A percentile compares a stretch with the other conserved stretches of the same genome.
phyloP scores from a whole-genome alignment of 1,284 basidiomycete species.

The Trametes hirsuta region DNA sequence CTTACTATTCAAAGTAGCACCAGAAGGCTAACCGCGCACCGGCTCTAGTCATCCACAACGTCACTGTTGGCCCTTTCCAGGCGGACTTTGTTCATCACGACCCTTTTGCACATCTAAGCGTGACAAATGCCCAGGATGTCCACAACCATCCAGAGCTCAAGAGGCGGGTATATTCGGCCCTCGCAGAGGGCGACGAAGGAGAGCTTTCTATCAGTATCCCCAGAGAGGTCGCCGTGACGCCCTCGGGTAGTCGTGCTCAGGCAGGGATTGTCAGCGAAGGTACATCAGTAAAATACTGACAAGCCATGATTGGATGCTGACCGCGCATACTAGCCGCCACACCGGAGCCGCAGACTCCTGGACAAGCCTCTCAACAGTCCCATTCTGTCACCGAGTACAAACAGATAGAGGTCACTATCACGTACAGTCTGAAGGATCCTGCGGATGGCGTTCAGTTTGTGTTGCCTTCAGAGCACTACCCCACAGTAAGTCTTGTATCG shows the following conservation, averaged over 20 bases:
- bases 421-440: conserved; percentile 81
- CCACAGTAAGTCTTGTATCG: conserved; percentile 66
- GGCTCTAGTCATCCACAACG: conserved; percentile 68
- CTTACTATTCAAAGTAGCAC: not conserved
- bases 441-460: conserved; percentile 89
- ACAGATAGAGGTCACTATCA: conserved; percentile 77
- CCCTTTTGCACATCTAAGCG: conserved; percentile 70
- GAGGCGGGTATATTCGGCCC: conserved; percentile 87
- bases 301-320: not conserved
- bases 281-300: conserved; percentile 28
- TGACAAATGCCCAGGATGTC: conserved; percentile 79
- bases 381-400: conserved; percentile 66
- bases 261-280: conserved; percentile 52
- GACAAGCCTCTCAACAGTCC: conserved; percentile 46
- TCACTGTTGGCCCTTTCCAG: conserved; percentile 68
- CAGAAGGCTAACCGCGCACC: conserved; percentile 10
- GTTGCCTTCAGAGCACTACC: conserved; percentile 77
- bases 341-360: conserved; percentile 77
- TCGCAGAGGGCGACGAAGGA: conserved; percentile 91
- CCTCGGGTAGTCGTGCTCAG: conserved; percentile 49
- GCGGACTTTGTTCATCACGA: conserved; percentile 81
- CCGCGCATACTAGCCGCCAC: conserved; percentile 56
- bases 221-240: conserved; percentile 73
- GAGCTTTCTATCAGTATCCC: conserved; percentile 93
- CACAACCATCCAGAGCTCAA: conserved; percentile 94